Conservation (phyloP, 305 asterid species). For the Fraxinus ornus region DNA sequence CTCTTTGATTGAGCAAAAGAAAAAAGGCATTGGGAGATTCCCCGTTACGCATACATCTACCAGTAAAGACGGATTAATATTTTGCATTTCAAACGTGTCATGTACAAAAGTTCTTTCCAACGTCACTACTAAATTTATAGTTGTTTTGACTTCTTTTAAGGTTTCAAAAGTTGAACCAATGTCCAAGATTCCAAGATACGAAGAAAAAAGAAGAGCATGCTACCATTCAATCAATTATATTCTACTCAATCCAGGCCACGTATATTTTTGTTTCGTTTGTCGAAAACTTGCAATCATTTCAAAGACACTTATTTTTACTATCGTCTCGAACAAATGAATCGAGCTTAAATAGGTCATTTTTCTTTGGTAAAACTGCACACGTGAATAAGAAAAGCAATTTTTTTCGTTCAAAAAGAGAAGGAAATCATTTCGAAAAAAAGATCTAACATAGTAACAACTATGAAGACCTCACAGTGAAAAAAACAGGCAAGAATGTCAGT, state of each 20-base stretch:
- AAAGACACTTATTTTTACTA: not conserved
- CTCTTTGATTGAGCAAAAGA: not conserved
- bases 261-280: not conserved
- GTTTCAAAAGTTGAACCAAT: not conserved
- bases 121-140: not conserved
- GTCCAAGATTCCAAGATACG: not conserved
- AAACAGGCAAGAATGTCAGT: not conserved
- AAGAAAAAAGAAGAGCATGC: not conserved
- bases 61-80: too few species aligned
- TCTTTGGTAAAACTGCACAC: not conserved
- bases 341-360: not conserved
- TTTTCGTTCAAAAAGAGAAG: not conserved
- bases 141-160: not conserved
- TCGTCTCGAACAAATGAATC: not conserved
- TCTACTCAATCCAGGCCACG: not conserved
- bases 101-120: not conserved
- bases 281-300: not conserved
- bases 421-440: not conserved
- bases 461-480: not conserved
- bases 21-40: not conserved
- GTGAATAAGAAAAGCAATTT: not conserved
- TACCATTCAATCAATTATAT: not conserved
- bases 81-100: not conserved
- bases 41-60: too few species aligned
- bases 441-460: not conserved